phyloP scores from a whole-genome alignment of 2,329 filamentous ascomycete species.

The Raffaelea arxii region DNA sequence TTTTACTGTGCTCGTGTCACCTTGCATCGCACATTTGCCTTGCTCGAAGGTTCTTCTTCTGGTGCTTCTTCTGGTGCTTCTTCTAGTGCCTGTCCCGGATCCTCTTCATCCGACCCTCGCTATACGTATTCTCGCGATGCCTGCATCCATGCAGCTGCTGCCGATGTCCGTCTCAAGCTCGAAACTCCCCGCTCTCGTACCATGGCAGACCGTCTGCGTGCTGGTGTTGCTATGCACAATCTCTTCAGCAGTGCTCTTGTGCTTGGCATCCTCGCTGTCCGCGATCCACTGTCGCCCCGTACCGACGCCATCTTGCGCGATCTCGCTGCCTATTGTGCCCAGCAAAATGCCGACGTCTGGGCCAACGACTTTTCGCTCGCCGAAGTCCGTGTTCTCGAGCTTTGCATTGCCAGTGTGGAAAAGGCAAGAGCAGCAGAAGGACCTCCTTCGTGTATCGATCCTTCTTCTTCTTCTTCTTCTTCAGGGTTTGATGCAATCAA shows the following conservation, averaged over 20 bases:
- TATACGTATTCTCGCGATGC: too few species aligned
- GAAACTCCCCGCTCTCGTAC: too few species aligned
- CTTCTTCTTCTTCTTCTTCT: too few species aligned
- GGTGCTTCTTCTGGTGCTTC: too few species aligned
- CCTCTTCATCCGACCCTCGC: too few species aligned
- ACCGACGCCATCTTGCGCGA: constrained; percentile 22
- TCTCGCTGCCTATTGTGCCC: constrained; percentile 29
- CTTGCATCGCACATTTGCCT: constrained; percentile 27
- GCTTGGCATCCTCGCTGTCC: constrained; percentile 24
- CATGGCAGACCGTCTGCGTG: background rate
- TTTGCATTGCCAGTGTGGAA: constrained; percentile 21
- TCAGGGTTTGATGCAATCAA: background rate
- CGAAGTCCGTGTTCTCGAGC: constrained; percentile 30
- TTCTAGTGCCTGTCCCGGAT: too few species aligned
- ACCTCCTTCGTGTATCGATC: background rate
- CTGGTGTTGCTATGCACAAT: constrained; percentile 23
- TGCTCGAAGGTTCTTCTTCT: constrained; percentile 12
- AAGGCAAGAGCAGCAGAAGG: background rate
- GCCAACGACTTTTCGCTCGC: constrained; percentile 29
- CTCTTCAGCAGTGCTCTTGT: constrained; percentile 32
- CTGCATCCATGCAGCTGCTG: background rate
- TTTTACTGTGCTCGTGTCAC: constrained; percentile 30
- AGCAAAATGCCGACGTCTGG: constrained; percentile 28
- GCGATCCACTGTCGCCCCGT: constrained; percentile 19
- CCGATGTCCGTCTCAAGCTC: background rate